Evolutionary conservation across 345 rosid genomes (phyloP), one percentile per base, ranked within the genome.

Genomic region (Aquilaria malaccensis): DNA sequence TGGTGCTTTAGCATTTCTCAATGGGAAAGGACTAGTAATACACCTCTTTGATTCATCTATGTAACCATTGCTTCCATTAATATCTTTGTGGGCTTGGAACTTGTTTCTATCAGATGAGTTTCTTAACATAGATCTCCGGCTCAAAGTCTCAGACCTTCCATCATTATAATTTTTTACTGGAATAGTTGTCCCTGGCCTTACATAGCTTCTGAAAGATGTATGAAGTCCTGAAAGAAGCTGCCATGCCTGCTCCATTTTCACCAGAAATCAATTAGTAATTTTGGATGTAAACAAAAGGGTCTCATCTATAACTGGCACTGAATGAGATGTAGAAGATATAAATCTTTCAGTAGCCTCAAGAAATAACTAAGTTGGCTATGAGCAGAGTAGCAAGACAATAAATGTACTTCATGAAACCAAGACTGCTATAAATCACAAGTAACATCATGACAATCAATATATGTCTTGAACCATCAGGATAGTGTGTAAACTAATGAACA

Each of bases 181-280:
- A 58, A 75, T 76, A 71, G 88, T 80, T 67, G 80, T 76, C 33
- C 97, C 97, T 61, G 99, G 97, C 70, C 79, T 79, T 53, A 71
- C 49, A 77, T 84, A 86, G 66, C 76, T 72, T 68, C 83, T 84
- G 70, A 67, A 52, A 57, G 89, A 80, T 64, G 81, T 50, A 41
- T 77, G 77, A 58, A 89, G 91, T 60, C 63, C 76, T 61, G 96
- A 94, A 76, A 94, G 92, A 80, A 78, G 70, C 69, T 67, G 79
- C 96, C 96, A 90, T 60, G 96, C 97, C 99, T 90, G 85, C 75
- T 79, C 59, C 75, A 37, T 37, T 37, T 37, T 3, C 43, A 37
- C 43, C 3, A 7, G 7, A 37, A 37, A 37, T 3, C 5, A 0
- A 7, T 37, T 37, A 37, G 43, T 37, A 37, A 37, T 3, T 37